Percentiles rank a stretch among this genome's conserved stretches.
These are phyloP conservation scores for Leucosporidium scottii DNA, from an alignment of 768 basidiomycete species.

Conservation along the genomic window DNA sequence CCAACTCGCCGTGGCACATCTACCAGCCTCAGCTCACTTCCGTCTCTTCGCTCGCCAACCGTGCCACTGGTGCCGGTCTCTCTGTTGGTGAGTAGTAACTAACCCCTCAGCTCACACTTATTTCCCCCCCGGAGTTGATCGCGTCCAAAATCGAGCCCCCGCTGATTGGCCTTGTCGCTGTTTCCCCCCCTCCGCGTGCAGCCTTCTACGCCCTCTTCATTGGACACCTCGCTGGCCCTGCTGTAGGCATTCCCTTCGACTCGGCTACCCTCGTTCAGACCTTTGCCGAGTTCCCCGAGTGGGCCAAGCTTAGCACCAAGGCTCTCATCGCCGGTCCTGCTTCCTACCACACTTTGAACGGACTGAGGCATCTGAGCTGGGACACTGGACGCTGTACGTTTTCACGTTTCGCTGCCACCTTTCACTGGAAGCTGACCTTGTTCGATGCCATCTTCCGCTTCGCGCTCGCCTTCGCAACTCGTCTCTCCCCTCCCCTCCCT, in stretches of 20 bases:
- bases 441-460: no score
- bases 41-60: constrained; percentile 76
- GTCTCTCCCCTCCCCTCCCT: no score
- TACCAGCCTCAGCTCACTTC: constrained; percentile 94
- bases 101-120: no score
- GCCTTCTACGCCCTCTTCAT: constrained; percentile 83
- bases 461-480: no score
- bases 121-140: no score
- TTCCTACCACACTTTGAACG: constrained; percentile 84
- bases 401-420: neutral
- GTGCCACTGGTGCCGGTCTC: constrained; percentile 73
- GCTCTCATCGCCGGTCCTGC: constrained; percentile 75
- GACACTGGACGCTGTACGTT: constrained; percentile 81
- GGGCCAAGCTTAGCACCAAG: constrained; percentile 69
- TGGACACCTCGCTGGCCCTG: constrained; percentile 74
- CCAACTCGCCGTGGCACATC: constrained; percentile 88
- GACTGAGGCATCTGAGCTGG: constrained; percentile 83
- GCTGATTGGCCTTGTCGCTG: constrained; percentile 9
- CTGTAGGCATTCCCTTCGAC: constrained; percentile 58
- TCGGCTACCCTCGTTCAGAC: constrained; percentile 68
- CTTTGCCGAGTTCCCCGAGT: constrained; percentile 63
- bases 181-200: constrained; percentile 40
- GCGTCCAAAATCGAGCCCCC: neutral
- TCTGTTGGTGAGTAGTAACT: constrained; percentile 61
- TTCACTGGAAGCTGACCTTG: neutral